Conservation (phyloP, 2,329 filamentous ascomycete genomes). For the Xylaria sp. region DNA sequence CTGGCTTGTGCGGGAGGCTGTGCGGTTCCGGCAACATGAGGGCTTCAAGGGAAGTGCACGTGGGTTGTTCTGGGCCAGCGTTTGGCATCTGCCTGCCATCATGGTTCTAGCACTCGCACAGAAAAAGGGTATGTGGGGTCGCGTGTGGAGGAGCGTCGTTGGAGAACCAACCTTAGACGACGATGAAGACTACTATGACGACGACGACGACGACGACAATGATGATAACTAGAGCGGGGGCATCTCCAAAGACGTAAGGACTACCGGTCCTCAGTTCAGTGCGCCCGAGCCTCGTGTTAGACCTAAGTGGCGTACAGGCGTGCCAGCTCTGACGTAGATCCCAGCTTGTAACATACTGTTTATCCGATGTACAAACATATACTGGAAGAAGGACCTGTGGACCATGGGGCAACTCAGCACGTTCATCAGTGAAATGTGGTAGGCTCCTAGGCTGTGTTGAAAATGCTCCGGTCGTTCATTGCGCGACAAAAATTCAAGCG, state of each 20-base stretch:
- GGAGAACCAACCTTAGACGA: conserved; percentile 64
- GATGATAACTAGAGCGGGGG: conserved; percentile 10
- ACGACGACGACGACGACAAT: conserved; percentile 58
- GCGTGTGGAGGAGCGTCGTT: conserved; percentile 74
- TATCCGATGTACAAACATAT: conserved; percentile 22
- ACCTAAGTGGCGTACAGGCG: not conserved
- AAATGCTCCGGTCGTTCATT: conserved; percentile 13
- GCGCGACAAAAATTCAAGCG: conserved; percentile 2
- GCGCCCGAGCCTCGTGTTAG: not conserved
- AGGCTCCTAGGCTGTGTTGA: not conserved
- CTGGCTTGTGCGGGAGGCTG: conserved; percentile 83
- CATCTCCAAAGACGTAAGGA: conserved; percentile 2
- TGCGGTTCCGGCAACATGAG: conserved; percentile 78
- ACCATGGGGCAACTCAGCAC: not conserved
- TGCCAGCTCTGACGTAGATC: not conserved
- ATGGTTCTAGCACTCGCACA: conserved; percentile 89
- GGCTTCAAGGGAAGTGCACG: conserved; percentile 82
- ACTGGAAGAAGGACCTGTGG: not conserved
- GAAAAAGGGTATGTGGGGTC: conserved; percentile 90
- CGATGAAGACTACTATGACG: conserved; percentile 62
- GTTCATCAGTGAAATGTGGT: not conserved
- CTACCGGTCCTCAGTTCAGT: conserved; percentile 5
- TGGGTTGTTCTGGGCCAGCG: conserved; percentile 93
- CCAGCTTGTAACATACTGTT: conserved; percentile 24
- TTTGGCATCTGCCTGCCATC: conserved; percentile 91